Percentiles rank a stretch among this genome's conserved stretches.
phyloP scores from a whole-genome alignment of 2,329 filamentous ascomycete species.

The Fusarium sp. region DNA sequence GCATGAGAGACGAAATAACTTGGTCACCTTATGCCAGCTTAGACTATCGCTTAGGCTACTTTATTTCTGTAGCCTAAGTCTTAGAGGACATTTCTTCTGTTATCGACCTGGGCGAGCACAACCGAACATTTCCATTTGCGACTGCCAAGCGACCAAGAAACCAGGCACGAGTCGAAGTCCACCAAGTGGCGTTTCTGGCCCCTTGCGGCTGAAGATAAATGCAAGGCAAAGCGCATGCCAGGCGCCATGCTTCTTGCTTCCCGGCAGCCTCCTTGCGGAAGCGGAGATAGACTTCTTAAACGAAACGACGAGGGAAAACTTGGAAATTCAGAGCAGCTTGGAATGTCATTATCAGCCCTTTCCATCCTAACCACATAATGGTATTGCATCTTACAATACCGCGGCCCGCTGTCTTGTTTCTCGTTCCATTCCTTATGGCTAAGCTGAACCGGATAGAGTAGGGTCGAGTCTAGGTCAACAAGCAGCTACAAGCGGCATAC shows the following conservation, averaged over 20 bases:
- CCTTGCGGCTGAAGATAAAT: neutral
- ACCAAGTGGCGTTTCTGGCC: neutral
- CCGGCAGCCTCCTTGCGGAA: neutral
- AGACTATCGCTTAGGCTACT: too few species aligned
- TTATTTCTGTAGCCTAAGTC: too few species aligned
- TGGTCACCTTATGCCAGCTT: too few species aligned
- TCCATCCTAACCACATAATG: neutral
- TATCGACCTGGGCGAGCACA: neutral
- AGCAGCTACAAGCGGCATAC: neutral
- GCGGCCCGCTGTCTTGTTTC: neutral
- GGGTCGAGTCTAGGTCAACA: neutral
- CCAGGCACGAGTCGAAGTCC: neutral
- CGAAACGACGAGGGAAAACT: neutral
- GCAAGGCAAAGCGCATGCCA: constrained; percentile 1
- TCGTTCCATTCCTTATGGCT: neutral
- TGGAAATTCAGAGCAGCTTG: neutral
- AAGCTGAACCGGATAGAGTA: neutral
- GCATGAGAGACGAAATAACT: too few species aligned
- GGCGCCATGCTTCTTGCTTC: neutral
- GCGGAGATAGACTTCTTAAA: neutral
- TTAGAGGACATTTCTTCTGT: too few species aligned
- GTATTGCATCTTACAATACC: neutral
- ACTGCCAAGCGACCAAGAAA: neutral
- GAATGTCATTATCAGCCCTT: neutral
- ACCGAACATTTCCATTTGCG: constrained; percentile 1